Base-by-base conservation (phyloP, 2,329 filamentous ascomycete species). In the Scedosporium aurantiacum region DNA sequence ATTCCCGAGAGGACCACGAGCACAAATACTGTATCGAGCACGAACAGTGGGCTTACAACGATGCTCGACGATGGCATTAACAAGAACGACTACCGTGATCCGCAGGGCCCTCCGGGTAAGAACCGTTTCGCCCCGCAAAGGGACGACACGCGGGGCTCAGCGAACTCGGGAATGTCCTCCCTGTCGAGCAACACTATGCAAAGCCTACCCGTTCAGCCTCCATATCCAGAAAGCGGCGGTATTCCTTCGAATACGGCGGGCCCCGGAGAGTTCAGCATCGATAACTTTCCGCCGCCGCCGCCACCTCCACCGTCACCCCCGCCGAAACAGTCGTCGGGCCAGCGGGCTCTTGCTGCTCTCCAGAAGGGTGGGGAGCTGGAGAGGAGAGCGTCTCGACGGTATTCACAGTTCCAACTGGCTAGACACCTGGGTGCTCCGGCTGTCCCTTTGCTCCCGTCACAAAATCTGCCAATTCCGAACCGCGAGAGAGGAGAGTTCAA, bases 321-420 rank as follows among this genome's bases (percentile, higher is more conserved):
- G 2, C 64, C 67, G 2, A 86, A 87, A 27, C 89, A 91, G 60
- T 61, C 59, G 16, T 57, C 50, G 28, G 89, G 89, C 68, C 86
- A 91, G 67, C 95, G 96, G 76, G 94, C 94, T 4, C 78, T 99
- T 60, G 91, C 91, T 57, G 91, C 92, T 58, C 75, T 99, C 66
- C 94, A 97, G 74, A 85, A 91, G 73, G 92, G 92, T 40, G 93
- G 93, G 21, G 92, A 97, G 66, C 77, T 99, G 58, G 94, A 99
- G 74, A 84, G 94, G 70, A 83, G 94, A 70, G 94, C 94, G 0
- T 99, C 94, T 14, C 83, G 93, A 66, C 82, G 94, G 69, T 99
- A 97, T 71, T 97, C 94, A 1, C 89, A 91, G 60, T 99, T 97
- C 71, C 94, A 99, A 70, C 96, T 99, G 67, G 90, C 91, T 55